These are phyloP conservation scores for Aspergillus homomorphus DNA, from an alignment of 495 filamentous ascomycete species.

Conservation along the genomic window DNA sequence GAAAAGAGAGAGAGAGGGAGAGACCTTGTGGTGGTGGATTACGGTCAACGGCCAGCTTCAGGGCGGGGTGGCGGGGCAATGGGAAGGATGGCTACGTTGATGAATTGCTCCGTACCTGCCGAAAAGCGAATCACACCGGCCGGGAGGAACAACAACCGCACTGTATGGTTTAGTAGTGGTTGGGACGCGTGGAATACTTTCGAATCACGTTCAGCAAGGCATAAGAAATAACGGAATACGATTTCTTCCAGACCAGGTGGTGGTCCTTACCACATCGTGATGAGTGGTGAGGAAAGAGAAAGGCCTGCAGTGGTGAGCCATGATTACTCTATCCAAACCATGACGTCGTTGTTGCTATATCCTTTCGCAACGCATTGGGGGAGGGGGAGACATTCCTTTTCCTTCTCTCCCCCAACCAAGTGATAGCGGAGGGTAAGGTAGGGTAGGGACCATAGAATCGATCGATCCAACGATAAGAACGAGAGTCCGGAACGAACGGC, in stretches of 20 bases:
- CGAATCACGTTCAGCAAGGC: no score
- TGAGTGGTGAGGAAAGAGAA: neutral
- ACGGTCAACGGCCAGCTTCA: slow-evolving; percentile 21
- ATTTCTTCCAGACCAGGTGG: neutral
- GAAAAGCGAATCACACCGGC: slow-evolving; percentile 10
- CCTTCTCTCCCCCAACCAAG: neutral
- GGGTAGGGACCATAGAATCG: no score
- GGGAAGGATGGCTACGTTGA: neutral
- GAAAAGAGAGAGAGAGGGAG: neutral
- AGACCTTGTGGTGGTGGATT: slow-evolving; percentile 4
- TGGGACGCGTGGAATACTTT: neutral
- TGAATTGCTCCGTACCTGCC: slow-evolving; percentile 9
- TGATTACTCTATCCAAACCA: neutral
- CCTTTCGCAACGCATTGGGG: neutral
- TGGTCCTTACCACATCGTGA: neutral
- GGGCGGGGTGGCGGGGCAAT: slow-evolving; percentile 22
- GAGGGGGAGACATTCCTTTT: neutral
- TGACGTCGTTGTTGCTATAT: slow-evolving; percentile 11
- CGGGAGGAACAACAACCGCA: neutral
- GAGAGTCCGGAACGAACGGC: neutral
- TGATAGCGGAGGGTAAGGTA: no score
- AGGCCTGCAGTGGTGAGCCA: neutral
- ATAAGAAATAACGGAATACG: no score
- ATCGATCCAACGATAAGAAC: neutral
- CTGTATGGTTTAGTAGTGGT: neutral